Evolutionary conservation across 2,329 filamentous ascomycete genomes (phyloP).

Genomic region (Colletotrichum navitas): DNA sequence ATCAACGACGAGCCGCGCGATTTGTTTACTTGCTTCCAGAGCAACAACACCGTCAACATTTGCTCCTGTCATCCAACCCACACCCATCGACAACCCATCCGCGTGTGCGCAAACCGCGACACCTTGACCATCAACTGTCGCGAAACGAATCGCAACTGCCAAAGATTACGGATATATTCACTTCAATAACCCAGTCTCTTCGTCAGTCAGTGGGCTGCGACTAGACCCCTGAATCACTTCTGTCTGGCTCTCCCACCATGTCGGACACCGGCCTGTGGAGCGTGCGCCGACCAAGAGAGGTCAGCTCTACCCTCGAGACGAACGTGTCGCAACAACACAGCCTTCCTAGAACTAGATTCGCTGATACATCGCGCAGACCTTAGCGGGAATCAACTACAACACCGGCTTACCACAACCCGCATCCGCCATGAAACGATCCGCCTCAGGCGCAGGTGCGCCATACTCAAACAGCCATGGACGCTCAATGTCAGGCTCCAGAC

Average conservation of each 20-base stretch:
- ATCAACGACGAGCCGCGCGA: constrained; percentile 6
- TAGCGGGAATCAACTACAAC: constrained; percentile 86
- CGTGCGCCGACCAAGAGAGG: constrained; percentile 91
- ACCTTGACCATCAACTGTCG: constrained; percentile 1
- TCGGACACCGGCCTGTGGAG: constrained; percentile 91
- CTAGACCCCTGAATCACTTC: constrained; percentile 7
- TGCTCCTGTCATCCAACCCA: constrained; percentile 15
- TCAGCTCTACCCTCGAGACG: constrained; percentile 57
- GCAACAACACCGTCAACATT: constrained; percentile 50
- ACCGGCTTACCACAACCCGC: constrained; percentile 89
- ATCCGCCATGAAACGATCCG: constrained; percentile 94
- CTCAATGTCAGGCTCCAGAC: constrained; percentile 84
- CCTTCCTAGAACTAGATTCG: neutral
- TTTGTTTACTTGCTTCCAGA: constrained; percentile 60
- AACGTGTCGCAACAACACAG: neutral
- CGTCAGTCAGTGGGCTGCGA: constrained; percentile 18
- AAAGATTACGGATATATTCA: no score
- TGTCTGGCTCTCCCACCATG: constrained; percentile 65
- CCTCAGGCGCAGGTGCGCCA: constrained; percentile 76
- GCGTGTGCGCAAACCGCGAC: constrained; percentile 1
- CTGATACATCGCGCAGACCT: constrained; percentile 70
- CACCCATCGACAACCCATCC: constrained; percentile 17
- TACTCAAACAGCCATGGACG: constrained; percentile 80
- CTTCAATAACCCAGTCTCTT: neutral
- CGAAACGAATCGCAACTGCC: neutral